Conservation (phyloP, 23 red algal genomes). For the Gracilaria vermiculophylla region DNA sequence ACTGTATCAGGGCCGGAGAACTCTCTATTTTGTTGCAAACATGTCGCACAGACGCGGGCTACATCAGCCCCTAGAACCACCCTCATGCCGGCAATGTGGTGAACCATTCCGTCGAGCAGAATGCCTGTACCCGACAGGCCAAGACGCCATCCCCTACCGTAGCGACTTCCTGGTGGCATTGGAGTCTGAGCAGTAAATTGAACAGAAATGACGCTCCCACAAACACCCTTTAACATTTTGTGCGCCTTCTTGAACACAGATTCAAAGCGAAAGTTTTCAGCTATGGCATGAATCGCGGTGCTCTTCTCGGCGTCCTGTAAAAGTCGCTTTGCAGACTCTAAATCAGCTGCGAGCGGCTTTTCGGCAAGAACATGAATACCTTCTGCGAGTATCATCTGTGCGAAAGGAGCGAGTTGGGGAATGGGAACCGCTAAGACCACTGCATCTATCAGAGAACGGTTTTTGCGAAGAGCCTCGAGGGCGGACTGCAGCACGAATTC, state of each 20-base stretch:
- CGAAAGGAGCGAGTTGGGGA: not conserved
- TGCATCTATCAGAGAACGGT: slow-evolving; percentile 9
- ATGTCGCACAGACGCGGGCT: not conserved
- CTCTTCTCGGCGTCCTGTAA: not conserved
- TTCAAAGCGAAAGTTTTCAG: slow-evolving; percentile 55
- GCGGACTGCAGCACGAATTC: not conserved
- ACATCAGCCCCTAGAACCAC: slow-evolving; percentile 30
- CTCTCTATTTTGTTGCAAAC: not conserved
- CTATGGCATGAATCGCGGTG: slow-evolving; percentile 8
- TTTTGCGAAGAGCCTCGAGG: not conserved
- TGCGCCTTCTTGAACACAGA: not conserved
- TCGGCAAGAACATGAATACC: slow-evolving; percentile 42
- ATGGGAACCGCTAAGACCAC: slow-evolving; percentile 39
- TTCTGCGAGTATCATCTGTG: not conserved
- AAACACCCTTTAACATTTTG: not conserved
- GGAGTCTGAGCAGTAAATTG: slow-evolving; percentile 9
- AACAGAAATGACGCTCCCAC: slow-evolving; percentile 1
- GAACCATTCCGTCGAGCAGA: slow-evolving; percentile 35
- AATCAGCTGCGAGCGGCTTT: slow-evolving; percentile 47
- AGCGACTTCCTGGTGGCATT: slow-evolving; percentile 44
- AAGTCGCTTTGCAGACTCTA: not conserved
- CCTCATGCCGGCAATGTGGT: slow-evolving; percentile 42
- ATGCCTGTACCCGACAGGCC: slow-evolving; percentile 12
- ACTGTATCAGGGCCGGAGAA: slow-evolving; percentile 42
- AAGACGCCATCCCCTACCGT: slow-evolving; percentile 35